Evolutionary conservation across 495 filamentous ascomycete species (phyloP), one percentile per base, ranked within the genome.

Genomic region (Lindgomyces ingoldianus): DNA sequence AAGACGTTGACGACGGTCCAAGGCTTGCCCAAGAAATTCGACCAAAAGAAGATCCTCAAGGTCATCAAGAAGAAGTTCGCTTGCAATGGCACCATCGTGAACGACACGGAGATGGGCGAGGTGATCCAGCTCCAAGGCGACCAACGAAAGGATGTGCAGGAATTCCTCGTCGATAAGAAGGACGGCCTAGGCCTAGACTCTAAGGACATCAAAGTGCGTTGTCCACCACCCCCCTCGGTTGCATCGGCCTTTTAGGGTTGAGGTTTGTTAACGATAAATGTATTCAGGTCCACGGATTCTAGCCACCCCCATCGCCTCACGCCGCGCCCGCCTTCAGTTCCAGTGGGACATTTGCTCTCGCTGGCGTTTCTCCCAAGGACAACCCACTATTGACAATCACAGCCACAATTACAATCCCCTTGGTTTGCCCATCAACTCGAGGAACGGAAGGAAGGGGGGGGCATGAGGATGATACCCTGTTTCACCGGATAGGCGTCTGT

Each of bases 31-130:
- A 91, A 91, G 84, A 96, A 96, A 76, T 97, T 96, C 76, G 93
- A 96, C 80, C 92, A 92, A 80, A 98, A 97, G 87, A 97, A 97
- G 83, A 96, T 98, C 75, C 85, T 98, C 73, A 97, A 97, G 84
- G 92, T 96, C 79, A 94, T 98, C 85, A 98, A 98, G 87, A 98
- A 98, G 86, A 92, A 96, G 76, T 98, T 98, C 75, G 94, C 94
- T 76, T 98, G 94, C 92, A 98, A 98, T 98, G 94, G 94, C 86
- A 98, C 94, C 81, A 96, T 98, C 81, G 93, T 98, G 79, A 87
- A 86, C 73, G 93, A 97, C 79, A 84, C 83, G 70, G 92, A 97
- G 83, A 96, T 97, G 92, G 94, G 94, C 75, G 93, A 98, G 84
- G 94, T 98, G 89, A 98, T 98, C 73, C 94, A 98, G 83, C 85